phyloP scores from a whole-genome alignment of 163 green algal species.

The Dunaliella salina region DNA sequence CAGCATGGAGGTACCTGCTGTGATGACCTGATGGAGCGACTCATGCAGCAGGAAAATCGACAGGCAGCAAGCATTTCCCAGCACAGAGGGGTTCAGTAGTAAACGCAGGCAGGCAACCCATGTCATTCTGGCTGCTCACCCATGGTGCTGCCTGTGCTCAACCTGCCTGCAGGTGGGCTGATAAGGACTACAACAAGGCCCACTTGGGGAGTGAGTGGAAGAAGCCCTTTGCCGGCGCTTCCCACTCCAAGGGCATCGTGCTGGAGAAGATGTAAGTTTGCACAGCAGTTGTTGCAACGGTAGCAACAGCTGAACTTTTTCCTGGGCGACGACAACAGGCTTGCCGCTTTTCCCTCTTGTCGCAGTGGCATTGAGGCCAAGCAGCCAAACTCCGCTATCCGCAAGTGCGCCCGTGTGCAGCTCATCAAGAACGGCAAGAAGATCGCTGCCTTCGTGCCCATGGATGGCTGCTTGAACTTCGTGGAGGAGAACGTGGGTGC shows the following conservation, averaged over 20 bases:
- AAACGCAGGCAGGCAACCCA: neutral
- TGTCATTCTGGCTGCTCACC: neutral
- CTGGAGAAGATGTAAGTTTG: constrained; percentile 97
- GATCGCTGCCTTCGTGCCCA: constrained; percentile 99
- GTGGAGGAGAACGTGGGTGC: constrained; percentile 97
- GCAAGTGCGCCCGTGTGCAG: constrained; percentile 99
- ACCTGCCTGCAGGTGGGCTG: constrained; percentile 63
- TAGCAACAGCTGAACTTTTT: no score
- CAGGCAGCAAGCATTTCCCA: neutral
- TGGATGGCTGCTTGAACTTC: constrained; percentile 99
- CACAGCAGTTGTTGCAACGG: no score
- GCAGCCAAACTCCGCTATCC: constrained; percentile 99
- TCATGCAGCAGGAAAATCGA: neutral
- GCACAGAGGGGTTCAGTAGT: neutral
- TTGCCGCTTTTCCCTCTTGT: neutral
- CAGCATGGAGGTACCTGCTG: no score
- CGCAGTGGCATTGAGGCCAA: constrained; percentile 99
- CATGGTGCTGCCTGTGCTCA: neutral
- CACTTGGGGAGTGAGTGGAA: constrained; percentile 98
- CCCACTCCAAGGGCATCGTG: constrained; percentile 99
- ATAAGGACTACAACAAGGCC: constrained; percentile 99
- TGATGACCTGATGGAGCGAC: no score
- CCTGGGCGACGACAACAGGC: no score
- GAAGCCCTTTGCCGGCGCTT: constrained; percentile 98
- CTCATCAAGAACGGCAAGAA: constrained; percentile 99